Evolutionary conservation across 257 asterid species (phyloP), one percentile per base, ranked within the genome.

Genomic region (Lithospermum erythrorhizon): DNA sequence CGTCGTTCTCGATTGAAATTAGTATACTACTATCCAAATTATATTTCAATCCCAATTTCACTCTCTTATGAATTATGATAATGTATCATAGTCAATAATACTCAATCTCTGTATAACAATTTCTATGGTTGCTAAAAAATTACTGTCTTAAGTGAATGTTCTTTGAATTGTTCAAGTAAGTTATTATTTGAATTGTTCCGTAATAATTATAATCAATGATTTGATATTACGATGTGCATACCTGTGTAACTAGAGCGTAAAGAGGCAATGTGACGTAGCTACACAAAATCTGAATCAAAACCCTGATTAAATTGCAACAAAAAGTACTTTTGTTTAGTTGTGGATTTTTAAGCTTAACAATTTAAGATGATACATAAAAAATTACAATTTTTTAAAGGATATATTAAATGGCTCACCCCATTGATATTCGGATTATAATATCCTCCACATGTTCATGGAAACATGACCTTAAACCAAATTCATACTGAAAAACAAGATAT

Each of bases 261-360:
- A 79, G 79, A 29, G 90, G 94, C 51, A 85, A 87, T 62, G 84
- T 79, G 2, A 83, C 86, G 53, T 85, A 83, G 72, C 88, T 83
- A 80, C 86, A 81, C 25, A 83, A 73, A 57, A 82, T 65, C 53
- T 82, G 87, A 57, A 83, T 74, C 51, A 82, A 65, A 18, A 78
- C 75, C 76, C 90, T 85, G 59, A 1, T 41, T 14, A 5, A 8
- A 41, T 41, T 41, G 49, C 49, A 41, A 41, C 18, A 41, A 41
- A 41, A 41, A 0, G 18, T 41, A 27, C 32, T 1, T 41, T 3
- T 14, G 17, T 41, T 41, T 41, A 41, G 49, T 41, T 41, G 18
- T 2, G 18, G 3, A 41, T 8, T 41, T 41, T 11, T 41, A 11
- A 41, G 15, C 18, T 11, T 41, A 41, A 41, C 18, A 37, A 37